Percentiles rank a stretch among this genome's conserved stretches.
phyloP scores from a whole-genome alignment of 225 moss, liverwort and hornwort species.

The Straminergon stramineum region DNA sequence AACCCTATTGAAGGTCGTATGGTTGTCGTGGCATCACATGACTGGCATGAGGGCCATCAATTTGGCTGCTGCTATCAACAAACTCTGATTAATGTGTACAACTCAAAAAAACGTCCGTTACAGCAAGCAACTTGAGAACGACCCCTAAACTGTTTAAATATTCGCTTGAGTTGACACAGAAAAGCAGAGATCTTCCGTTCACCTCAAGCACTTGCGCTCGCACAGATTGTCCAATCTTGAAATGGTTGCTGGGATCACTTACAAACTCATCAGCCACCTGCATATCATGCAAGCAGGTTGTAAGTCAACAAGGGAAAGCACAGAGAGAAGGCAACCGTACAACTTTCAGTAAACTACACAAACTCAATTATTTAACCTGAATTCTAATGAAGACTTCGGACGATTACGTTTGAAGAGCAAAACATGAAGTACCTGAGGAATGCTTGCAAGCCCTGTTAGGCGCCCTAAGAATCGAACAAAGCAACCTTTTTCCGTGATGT shows the following conservation, averaged over 20 bases:
- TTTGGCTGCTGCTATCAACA: background rate
- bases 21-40: background rate
- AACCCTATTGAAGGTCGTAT: background rate
- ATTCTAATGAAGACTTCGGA: background rate
- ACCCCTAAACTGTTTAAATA: background rate
- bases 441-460: conserved; percentile 70
- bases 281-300: background rate
- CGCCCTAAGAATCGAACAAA: conserved; percentile 77
- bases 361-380: background rate
- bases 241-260: conserved; percentile 60
- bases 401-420: background rate
- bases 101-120: background rate
- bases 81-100: background rate
- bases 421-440: conserved; percentile 38
- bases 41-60: background rate
- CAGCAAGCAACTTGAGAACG: background rate
- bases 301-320: background rate
- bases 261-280: conserved; percentile 90
- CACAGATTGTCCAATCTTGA: conserved; percentile 80
- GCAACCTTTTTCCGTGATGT: conserved; percentile 61
- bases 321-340: background rate
- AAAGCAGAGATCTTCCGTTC: background rate
- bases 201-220: conserved; percentile 90
- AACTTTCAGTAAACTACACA: background rate
- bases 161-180: background rate